These are phyloP conservation scores for Penicillium turbatum DNA, from an alignment of 495 filamentous ascomycete species.

Conservation along the genomic window DNA sequence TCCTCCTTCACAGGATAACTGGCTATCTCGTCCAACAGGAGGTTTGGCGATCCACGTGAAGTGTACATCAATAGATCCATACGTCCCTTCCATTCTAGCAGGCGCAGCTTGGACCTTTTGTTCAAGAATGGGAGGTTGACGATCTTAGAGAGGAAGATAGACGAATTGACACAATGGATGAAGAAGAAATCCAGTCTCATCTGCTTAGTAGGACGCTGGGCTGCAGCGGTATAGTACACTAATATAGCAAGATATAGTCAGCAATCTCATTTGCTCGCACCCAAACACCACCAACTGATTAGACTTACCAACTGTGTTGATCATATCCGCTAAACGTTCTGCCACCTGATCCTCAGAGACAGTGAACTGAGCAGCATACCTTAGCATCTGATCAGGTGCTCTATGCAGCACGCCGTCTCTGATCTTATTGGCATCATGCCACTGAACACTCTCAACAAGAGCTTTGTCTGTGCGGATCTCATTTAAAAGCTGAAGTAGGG, in stretches of 20 bases:
- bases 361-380: slow-evolving; percentile 53
- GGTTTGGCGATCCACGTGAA: slow-evolving; percentile 52
- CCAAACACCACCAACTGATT: background rate
- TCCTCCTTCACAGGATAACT: slow-evolving; percentile 39
- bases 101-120: slow-evolving; percentile 51
- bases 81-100: slow-evolving; percentile 73
- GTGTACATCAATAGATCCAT: slow-evolving; percentile 65
- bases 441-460: slow-evolving; percentile 46
- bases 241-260: background rate
- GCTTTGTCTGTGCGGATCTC: slow-evolving; percentile 53
- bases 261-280: background rate
- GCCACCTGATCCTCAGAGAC: slow-evolving; percentile 60
- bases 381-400: slow-evolving; percentile 59
- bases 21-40: slow-evolving; percentile 51
- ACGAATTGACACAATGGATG: slow-evolving; percentile 63
- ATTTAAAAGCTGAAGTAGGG: slow-evolving; percentile 55
- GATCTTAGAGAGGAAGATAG: slow-evolving; percentile 59
- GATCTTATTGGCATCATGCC: slow-evolving; percentile 57
- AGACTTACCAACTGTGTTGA: slow-evolving; percentile 52
- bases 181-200: slow-evolving; percentile 79
- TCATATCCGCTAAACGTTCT: slow-evolving; percentile 73
- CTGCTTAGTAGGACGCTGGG: slow-evolving; percentile 58
- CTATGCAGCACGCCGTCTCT: slow-evolving; percentile 60
- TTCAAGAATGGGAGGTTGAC: slow-evolving; percentile 30
- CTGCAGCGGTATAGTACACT: slow-evolving; percentile 58